A percentile compares a stretch with the other conserved stretches of the same genome.
Conservation (phyloP, 2,329 filamentous ascomycete species). For the Podosphaera fusca region DNA sequence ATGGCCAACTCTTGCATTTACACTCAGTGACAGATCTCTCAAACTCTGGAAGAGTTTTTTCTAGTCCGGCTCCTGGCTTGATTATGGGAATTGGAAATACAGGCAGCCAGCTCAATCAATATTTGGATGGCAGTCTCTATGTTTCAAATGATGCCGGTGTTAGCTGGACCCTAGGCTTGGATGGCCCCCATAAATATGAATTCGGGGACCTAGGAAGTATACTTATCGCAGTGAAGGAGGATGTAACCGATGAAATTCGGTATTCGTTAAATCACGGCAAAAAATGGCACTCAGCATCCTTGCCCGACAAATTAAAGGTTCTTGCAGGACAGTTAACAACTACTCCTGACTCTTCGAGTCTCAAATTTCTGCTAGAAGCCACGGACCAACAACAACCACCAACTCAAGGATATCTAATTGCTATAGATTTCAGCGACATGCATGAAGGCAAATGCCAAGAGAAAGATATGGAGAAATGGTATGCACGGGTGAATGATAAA, state of each 20-base stretch:
- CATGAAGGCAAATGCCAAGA: conserved; percentile 57
- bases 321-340: conserved; percentile 55
- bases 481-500: conserved; percentile 57
- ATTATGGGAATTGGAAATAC: conserved; percentile 89
- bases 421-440: conserved; percentile 64
- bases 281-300: conserved; percentile 49
- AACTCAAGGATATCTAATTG: conserved; percentile 37
- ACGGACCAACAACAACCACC: conserved; percentile 24
- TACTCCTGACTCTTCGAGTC: conserved; percentile 73
- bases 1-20: conserved; percentile 49
- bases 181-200: conserved; percentile 83
- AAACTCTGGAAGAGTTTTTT: conserved; percentile 73
- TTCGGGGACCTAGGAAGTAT: conserved; percentile 87
- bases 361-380: conserved; percentile 69
- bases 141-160: conserved; percentile 80
- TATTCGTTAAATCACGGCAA: conserved; percentile 85
- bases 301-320: conserved; percentile 41
- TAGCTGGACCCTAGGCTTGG: conserved; percentile 53
- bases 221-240: conserved; percentile 58
- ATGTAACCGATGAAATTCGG: conserved; percentile 33
- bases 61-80: conserved; percentile 76
- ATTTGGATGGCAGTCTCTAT: conserved; percentile 55
- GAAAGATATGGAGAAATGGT: conserved; percentile 78
- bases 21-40: conserved; percentile 74
- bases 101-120: conserved; percentile 47